These are phyloP conservation scores for Tetrahymena elliotti DNA, from an alignment of 73 alveolate species.

Conservation along the genomic window DNA sequence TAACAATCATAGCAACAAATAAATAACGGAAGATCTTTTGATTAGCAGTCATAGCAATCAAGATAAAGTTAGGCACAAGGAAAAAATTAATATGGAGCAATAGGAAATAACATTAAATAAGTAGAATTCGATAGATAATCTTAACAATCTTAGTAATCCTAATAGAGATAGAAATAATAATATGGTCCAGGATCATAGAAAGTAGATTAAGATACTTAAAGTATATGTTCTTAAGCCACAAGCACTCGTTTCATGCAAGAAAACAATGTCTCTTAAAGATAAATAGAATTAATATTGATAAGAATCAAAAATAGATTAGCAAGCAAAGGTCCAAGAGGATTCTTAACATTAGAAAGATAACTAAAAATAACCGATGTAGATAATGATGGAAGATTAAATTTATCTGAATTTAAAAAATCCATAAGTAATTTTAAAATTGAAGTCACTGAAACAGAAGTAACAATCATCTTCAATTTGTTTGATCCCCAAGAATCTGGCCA, in stretches of 20 bases:
- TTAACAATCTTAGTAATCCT: not conserved
- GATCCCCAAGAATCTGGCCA: slow-evolving; percentile 72
- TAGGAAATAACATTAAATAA: not conserved
- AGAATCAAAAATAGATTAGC: slow-evolving; percentile 68
- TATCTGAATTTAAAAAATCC: slow-evolving; percentile 58
- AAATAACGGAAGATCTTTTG: not conserved
- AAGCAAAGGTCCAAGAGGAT: slow-evolving; percentile 86
- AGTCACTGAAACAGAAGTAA: slow-evolving; percentile 62
- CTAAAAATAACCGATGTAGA: slow-evolving; percentile 78
- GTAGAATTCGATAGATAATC: not conserved
- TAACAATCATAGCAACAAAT: not conserved
- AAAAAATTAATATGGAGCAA: not conserved
- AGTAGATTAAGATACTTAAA: not conserved
- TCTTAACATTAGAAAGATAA: slow-evolving; percentile 72
- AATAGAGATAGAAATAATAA: not conserved
- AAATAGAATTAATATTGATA: slow-evolving; percentile 37
- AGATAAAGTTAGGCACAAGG: not conserved
- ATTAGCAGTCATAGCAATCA: not conserved
- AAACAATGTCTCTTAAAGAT: slow-evolving; percentile 2
- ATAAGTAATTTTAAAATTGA: slow-evolving; percentile 58
- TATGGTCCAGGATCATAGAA: not conserved
- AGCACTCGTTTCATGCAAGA: not conserved
- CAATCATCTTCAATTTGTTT: slow-evolving; percentile 65
- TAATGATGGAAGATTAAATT: slow-evolving; percentile 52
- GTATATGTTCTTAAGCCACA: not conserved